Evolutionary conservation across 1,139 yeast genomes (phyloP).

Genomic region (Kodamaea fungicola): DNA sequence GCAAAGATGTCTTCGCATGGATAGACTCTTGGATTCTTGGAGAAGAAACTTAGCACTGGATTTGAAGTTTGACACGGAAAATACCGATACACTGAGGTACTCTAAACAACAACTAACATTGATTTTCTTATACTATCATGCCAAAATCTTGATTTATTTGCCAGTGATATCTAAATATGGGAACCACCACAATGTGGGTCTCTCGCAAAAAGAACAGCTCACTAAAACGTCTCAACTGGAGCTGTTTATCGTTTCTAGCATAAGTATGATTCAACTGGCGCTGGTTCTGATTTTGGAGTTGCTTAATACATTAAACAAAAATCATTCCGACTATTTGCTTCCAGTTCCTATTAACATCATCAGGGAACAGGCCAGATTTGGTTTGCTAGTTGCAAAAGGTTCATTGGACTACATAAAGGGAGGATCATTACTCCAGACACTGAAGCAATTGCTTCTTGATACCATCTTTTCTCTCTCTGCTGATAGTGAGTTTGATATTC

Average conservation of each 20-base stretch:
- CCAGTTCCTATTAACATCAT: conserved; percentile 75
- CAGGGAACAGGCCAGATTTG: conserved; percentile 62
- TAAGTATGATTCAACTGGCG: conserved; percentile 73
- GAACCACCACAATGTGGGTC: conserved; percentile 43
- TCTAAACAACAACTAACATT: conserved; percentile 56
- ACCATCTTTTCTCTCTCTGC: conserved; percentile 47
- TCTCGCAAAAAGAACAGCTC: conserved; percentile 38
- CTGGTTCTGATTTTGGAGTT: conserved; percentile 64
- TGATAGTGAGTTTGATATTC: conserved; percentile 51
- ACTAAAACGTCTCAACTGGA: conserved; percentile 21
- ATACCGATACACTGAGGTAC: conserved; percentile 49
- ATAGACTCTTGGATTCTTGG: conserved; percentile 78
- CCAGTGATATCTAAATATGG: conserved; percentile 60
- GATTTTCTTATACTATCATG: conserved; percentile 70
- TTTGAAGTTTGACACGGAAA: conserved; percentile 63
- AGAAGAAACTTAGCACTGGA: conserved; percentile 62
- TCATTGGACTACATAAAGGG: conserved; percentile 80
- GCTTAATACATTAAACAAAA: conserved; percentile 45
- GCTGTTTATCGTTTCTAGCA: conserved; percentile 35
- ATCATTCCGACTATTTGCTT: conserved; percentile 35
- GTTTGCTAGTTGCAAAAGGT: conserved; percentile 73
- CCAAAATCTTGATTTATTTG: conserved; percentile 73
- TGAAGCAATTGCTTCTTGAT: conserved; percentile 51
- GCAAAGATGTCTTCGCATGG: conserved; percentile 47
- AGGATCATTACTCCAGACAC: conserved; percentile 73